Percentiles rank a stretch among this genome's conserved stretches.
These are phyloP conservation scores for Leishmania major DNA, from an alignment of 208 protist species.

Conservation along the genomic window DNA sequence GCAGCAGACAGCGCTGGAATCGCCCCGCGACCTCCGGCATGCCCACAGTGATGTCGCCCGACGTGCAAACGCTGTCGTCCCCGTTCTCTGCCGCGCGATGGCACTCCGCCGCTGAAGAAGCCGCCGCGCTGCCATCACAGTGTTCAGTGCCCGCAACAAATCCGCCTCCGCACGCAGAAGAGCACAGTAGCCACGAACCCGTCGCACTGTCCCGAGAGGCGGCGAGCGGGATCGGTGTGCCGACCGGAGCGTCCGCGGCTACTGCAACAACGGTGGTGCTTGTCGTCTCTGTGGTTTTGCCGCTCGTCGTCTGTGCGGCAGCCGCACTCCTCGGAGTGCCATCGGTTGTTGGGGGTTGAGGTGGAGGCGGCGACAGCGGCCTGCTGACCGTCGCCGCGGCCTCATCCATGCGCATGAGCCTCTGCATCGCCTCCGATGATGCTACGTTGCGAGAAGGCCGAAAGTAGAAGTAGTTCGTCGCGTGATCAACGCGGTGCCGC, in stretches of 20 bases:
- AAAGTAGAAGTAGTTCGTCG: constrained; percentile 84
- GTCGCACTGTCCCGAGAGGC: constrained; percentile 10
- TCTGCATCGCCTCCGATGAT: constrained; percentile 4
- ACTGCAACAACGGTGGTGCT: constrained; percentile 7
- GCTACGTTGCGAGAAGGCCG: constrained; percentile 33
- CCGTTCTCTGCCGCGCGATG: neutral
- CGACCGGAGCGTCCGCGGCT: constrained; percentile 31
- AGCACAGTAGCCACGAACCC: constrained; percentile 15
- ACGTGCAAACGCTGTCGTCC: neutral
- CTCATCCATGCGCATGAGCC: constrained; percentile 5
- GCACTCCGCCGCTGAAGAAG: neutral
- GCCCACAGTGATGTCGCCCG: constrained; percentile 12
- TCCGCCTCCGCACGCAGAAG: neutral
- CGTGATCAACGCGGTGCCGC: constrained; percentile 37
- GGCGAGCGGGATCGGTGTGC: constrained; percentile 48
- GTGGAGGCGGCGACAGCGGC: neutral
- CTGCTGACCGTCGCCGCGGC: neutral
- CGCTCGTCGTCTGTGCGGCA: neutral
- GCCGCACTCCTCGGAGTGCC: neutral
- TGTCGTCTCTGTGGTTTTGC: neutral
- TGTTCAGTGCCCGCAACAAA: neutral
- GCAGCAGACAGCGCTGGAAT: constrained; percentile 77
- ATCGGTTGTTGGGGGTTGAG: neutral
- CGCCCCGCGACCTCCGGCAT: constrained; percentile 66
- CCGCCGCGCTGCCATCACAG: neutral